Base-by-base conservation (phyloP, 179 eudicot genomes). In the Vitellaria paradoxa region DNA sequence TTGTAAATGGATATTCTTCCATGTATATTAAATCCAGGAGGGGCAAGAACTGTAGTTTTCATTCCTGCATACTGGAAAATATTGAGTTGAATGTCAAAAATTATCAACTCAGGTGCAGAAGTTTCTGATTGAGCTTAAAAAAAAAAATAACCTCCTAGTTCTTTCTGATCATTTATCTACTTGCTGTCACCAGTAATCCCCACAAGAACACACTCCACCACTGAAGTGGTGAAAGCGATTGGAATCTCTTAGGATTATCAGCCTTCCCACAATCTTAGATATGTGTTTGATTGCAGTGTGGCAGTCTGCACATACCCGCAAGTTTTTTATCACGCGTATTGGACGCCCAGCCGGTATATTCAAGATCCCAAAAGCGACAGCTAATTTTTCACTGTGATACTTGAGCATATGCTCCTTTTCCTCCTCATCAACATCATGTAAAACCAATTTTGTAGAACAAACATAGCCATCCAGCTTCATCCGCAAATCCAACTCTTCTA, bases 371-470 rank as follows among this genome's bases (percentile, higher is more conserved):
- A 86, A 92, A 23, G 97, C 94, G 37, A 92, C 88, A 9, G 97
- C 97, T 74, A 92, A 75, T 66, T 79, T 90, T 72, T 92, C 97
- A 74, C 94, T 92, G 59, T 92, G 97, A 81, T 92, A 82, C 84
- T 83, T 92, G 68, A 92, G 88, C 94, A 90, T 86, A 46, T 90
- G 86, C 84, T 82, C 92, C 64, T 92, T 92, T 79, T 92, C 92
- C 87, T 92, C 94, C 70, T 92, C 97, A 57, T 92, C 97, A 56
- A 92, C 94, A 73, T 92, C 97, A 83, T 92, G 97, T 64, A 92
- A 79, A 52, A 90, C 94, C 76, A 85, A 70, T 59, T 89, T 87
- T 23, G 90, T 87, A 50, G 87, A 77, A 72, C 90, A 83, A 52
- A 90, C 83, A 75, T 84, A 92, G 45, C 97, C 97, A 53, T 89